phyloP scores from a whole-genome alignment of 768 basidiomycete species.

The Thelephora aurantiotincta region DNA sequence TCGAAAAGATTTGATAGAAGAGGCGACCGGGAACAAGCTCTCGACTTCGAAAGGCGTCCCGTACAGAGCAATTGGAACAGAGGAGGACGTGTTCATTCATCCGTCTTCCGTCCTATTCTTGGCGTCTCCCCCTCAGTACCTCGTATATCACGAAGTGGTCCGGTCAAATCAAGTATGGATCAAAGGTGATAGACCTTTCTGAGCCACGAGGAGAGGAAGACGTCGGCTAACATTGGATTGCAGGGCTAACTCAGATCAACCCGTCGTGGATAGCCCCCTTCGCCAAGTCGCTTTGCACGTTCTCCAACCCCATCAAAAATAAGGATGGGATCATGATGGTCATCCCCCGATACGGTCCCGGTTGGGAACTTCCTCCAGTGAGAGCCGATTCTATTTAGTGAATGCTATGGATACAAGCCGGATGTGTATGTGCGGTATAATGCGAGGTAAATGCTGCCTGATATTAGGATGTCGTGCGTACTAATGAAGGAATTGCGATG shows the following conservation, averaged over 20 bases:
- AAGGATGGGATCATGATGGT: constrained; percentile 54
- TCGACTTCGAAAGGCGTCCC: constrained; percentile 67
- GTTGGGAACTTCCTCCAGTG: constrained; percentile 79
- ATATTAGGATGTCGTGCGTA: too few species aligned
- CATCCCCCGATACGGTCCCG: constrained; percentile 74
- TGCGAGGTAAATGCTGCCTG: too few species aligned
- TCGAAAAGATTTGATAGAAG: constrained; percentile 68
- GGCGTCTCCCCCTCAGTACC: constrained; percentile 65
- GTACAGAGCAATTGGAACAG: constrained; percentile 67
- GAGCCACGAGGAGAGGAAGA: background rate
- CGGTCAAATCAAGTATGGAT: constrained; percentile 64
- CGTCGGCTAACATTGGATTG: background rate
- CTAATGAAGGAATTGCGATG: too few species aligned
- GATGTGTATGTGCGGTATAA: too few species aligned
- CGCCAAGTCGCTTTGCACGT: constrained; percentile 73
- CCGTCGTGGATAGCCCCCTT: constrained; percentile 76
- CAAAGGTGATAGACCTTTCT: constrained; percentile 38
- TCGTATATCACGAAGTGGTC: constrained; percentile 75
- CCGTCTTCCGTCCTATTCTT: constrained; percentile 72
- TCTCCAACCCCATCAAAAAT: constrained; percentile 73
- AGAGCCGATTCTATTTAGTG: constrained; percentile 6
- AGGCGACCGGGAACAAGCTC: constrained; percentile 51
- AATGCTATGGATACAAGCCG: background rate
- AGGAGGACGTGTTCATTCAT: constrained; percentile 86
- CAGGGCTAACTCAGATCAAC: constrained; percentile 77